Percentiles rank a stretch among this genome's conserved stretches.
Conservation (phyloP, 805 yeast genomes). For the Suhomyces xylopsoci region DNA sequence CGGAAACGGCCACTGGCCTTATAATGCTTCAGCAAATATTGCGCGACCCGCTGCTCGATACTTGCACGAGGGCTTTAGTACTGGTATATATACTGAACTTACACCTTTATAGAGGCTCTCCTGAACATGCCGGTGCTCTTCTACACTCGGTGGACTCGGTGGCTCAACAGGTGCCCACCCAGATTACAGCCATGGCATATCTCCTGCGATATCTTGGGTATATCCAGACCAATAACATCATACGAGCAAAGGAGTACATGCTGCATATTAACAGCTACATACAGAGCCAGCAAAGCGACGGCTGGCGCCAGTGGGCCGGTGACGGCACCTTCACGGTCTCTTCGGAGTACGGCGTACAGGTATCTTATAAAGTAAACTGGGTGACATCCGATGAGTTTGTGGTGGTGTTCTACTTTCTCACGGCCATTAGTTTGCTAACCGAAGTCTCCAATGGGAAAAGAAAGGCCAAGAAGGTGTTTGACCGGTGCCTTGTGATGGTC, state of each 20-base stretch:
- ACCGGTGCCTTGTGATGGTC: slow-evolving; percentile 32
- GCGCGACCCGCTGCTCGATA: slow-evolving; percentile 3
- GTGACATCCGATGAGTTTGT: slow-evolving; percentile 42
- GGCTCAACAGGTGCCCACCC: slow-evolving; percentile 4
- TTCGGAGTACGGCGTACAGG: background rate
- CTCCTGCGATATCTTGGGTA: slow-evolving; percentile 11
- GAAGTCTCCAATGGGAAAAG: slow-evolving; percentile 33
- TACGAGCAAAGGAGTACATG: slow-evolving; percentile 9
- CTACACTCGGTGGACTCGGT: slow-evolving; percentile 7
- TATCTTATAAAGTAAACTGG: slow-evolving; percentile 36
- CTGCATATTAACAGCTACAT: slow-evolving; percentile 12
- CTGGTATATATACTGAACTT: slow-evolving; percentile 15
- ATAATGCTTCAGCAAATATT: slow-evolving; percentile 9
- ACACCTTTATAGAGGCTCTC: slow-evolving; percentile 17
- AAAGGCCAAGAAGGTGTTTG: slow-evolving; percentile 35
- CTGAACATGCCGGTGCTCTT: slow-evolving; percentile 4
- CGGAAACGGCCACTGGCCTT: slow-evolving; percentile 24
- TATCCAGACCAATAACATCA: slow-evolving; percentile 10
- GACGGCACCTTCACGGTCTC: slow-evolving; percentile 14
- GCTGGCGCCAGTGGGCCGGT: slow-evolving; percentile 20
- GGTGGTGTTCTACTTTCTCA: slow-evolving; percentile 38
- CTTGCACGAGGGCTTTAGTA: slow-evolving; percentile 8
- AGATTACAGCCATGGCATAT: slow-evolving; percentile 15
- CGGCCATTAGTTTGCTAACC: slow-evolving; percentile 38
- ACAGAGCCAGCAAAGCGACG: slow-evolving; percentile 11